Percentiles rank a stretch among this genome's conserved stretches.
These are phyloP conservation scores for Ophiostoma montium DNA, from an alignment of 2,329 filamentous ascomycete species.

Conservation along the genomic window DNA sequence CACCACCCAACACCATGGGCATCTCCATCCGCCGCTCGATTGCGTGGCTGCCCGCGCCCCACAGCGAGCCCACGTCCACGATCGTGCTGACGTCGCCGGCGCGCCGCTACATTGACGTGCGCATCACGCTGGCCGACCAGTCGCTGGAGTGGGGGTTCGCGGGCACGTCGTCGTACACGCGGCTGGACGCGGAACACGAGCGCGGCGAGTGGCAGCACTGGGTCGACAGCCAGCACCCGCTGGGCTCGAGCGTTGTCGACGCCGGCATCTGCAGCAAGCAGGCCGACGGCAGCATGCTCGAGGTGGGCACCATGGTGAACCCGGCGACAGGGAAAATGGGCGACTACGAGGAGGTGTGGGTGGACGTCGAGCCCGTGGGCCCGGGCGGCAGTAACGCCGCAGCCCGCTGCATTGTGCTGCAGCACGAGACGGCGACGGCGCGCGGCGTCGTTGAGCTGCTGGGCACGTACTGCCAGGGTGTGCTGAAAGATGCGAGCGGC, in stretches of 20 bases:
- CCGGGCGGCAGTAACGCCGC: neutral
- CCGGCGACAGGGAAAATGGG: slow-evolving; percentile 34
- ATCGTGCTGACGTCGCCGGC: slow-evolving; percentile 47
- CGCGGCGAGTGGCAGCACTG: slow-evolving; percentile 41
- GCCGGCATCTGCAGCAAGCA: slow-evolving; percentile 41
- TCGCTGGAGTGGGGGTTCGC: slow-evolving; percentile 52
- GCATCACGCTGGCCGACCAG: slow-evolving; percentile 24
- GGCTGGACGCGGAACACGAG: slow-evolving; percentile 13
- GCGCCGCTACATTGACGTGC: slow-evolving; percentile 46
- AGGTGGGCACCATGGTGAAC: slow-evolving; percentile 47
- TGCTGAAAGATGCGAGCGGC: slow-evolving; percentile 28
- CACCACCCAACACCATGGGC: slow-evolving; percentile 21
- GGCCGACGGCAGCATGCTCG: slow-evolving; percentile 29
- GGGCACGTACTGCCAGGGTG: slow-evolving; percentile 40
- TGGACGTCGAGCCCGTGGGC: slow-evolving; percentile 20
- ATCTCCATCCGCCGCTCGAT: slow-evolving; percentile 47
- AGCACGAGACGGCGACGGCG: slow-evolving; percentile 20
- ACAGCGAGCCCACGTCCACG: slow-evolving; percentile 48
- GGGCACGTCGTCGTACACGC: slow-evolving; percentile 32
- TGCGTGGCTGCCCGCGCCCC: slow-evolving; percentile 36
- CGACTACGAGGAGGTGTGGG: slow-evolving; percentile 56
- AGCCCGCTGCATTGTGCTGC: slow-evolving; percentile 26
- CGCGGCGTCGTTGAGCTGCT: slow-evolving; percentile 39
- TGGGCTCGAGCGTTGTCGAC: slow-evolving; percentile 30
- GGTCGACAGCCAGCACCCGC: slow-evolving; percentile 37